Conservation (phyloP, 495 filamentous ascomycete species). For the Collariella sp. region DNA sequence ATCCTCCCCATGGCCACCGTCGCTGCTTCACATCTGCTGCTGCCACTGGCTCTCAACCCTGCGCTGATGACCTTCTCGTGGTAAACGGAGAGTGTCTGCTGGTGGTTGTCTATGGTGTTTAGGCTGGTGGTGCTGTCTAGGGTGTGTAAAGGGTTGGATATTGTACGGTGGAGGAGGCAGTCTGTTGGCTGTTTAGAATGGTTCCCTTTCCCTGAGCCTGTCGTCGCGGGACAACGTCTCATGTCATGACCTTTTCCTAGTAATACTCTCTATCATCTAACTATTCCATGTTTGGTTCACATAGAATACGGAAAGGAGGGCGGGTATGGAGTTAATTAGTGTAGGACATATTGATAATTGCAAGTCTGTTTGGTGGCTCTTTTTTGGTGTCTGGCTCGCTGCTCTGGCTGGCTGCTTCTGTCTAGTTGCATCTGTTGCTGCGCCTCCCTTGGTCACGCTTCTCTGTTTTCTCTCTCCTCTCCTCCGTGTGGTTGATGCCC, state of each 20-base stretch:
- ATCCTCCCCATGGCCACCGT: constrained; percentile 73
- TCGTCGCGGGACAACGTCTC: background rate
- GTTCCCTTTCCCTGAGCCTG: background rate
- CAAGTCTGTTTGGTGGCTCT: too few species aligned
- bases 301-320: background rate
- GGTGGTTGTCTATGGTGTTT: too few species aligned
- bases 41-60: constrained; percentile 68
- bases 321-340: background rate
- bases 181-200: constrained; percentile 1
- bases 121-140: too few species aligned
- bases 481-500: too few species aligned
- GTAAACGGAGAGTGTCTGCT: constrained; percentile 30
- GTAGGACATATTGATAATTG: background rate
- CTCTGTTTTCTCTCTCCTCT: too few species aligned
- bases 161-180: background rate
- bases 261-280: background rate
- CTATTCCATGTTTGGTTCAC: background rate
- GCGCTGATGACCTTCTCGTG: constrained; percentile 76
- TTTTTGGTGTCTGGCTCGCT: too few species aligned
- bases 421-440: too few species aligned
- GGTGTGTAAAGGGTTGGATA: background rate
- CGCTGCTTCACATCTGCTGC: constrained; percentile 55
- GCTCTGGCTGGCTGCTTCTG: too few species aligned
- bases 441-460: too few species aligned
- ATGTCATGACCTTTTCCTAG: constrained; percentile 1